phyloP scores from a whole-genome alignment of 2,329 filamentous ascomycete genomes.

The Chrysosporium queenslandicum region DNA sequence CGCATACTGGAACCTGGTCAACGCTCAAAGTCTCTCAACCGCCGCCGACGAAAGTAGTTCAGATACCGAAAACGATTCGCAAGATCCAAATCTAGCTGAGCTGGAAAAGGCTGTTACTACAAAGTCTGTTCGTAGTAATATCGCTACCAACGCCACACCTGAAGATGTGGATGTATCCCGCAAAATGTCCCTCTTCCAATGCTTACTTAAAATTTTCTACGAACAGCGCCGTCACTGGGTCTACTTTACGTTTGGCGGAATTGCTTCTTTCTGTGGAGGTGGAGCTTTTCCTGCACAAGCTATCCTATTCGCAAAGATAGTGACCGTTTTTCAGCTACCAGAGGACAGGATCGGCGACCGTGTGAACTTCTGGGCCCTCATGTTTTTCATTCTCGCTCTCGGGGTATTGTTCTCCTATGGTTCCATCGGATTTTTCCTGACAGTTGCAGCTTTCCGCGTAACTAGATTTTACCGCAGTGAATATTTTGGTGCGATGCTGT shows the following conservation, averaged over 20 bases:
- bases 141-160: slow-evolving; percentile 3
- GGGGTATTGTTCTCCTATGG: slow-evolving; percentile 26
- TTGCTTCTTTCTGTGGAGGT: slow-evolving; percentile 30
- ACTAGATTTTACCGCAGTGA: slow-evolving; percentile 18
- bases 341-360: slow-evolving; percentile 17
- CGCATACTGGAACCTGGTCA: slow-evolving; percentile 69
- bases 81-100: not conserved
- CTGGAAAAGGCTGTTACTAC: slow-evolving; percentile 10
- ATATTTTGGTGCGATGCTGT: slow-evolving; percentile 22
- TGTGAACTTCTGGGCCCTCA: slow-evolving; percentile 39
- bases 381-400: slow-evolving; percentile 40
- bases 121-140: slow-evolving; percentile 11
- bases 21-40: slow-evolving; percentile 41
- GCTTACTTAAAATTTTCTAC: slow-evolving; percentile 29
- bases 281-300: slow-evolving; percentile 41
- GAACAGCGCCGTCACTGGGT: slow-evolving; percentile 30
- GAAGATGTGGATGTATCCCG: slow-evolving; percentile 14
- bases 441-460: slow-evolving; percentile 15
- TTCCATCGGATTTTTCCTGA: slow-evolving; percentile 17
- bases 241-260: slow-evolving; percentile 30
- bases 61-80: slow-evolving; percentile 8
- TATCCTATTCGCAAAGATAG: slow-evolving; percentile 26
- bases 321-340: slow-evolving; percentile 21
- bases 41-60: slow-evolving; percentile 8
- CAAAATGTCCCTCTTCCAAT: slow-evolving; percentile 25